Percentiles rank a stretch among this genome's conserved stretches.
Conservation (phyloP, 73 alveolate genomes). For the Tetrahymena borealis region DNA sequence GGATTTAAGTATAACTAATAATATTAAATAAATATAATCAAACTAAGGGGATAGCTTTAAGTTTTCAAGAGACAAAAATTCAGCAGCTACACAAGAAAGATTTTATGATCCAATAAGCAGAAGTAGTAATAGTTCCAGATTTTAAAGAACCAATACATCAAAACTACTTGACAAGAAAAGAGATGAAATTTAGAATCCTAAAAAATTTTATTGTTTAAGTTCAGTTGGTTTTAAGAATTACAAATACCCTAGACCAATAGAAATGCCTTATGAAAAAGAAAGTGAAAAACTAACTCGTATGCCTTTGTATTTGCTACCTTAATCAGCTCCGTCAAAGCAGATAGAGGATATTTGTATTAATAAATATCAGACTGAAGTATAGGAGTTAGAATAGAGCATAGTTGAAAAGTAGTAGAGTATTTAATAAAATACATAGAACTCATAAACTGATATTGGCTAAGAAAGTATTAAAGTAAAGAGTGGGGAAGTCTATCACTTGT, state of each 20-base stretch:
- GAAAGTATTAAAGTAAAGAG: background rate
- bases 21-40: background rate
- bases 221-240: background rate
- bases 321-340: background rate
- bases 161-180: background rate
- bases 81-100: background rate
- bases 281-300: background rate
- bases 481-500: background rate
- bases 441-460: background rate
- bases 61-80: background rate
- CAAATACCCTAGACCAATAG: background rate
- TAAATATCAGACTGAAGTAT: background rate
- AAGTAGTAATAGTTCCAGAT: background rate
- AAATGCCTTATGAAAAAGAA: background rate
- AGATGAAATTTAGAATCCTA: background rate
- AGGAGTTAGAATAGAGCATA: background rate
- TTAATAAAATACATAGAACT: background rate
- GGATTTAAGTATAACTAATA: background rate
- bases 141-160: background rate
- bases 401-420: background rate
- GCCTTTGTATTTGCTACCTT: background rate
- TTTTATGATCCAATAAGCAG: background rate
- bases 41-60: background rate
- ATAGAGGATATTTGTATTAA: background rate
- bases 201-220: background rate